Conservation (phyloP, 2,329 filamentous ascomycete species). For the Huntiella bhutanensis region DNA sequence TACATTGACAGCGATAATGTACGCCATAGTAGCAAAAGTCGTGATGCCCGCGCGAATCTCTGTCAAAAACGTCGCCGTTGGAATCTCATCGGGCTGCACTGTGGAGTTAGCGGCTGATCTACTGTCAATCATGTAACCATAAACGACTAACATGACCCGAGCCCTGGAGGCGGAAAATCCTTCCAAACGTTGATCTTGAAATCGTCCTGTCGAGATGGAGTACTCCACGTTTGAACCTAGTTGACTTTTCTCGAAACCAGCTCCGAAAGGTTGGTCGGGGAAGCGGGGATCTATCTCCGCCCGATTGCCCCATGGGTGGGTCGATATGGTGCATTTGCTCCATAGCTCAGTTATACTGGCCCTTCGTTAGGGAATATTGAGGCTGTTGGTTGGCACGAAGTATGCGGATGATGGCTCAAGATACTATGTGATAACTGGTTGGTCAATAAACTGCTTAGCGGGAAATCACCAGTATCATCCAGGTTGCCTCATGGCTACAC, state of each 20-base stretch:
- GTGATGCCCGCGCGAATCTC: constrained; percentile 65
- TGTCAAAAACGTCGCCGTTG: constrained; percentile 51
- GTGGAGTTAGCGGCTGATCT: neutral
- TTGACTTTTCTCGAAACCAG: constrained; percentile 7
- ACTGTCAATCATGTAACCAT: too few species aligned
- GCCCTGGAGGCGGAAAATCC: constrained; percentile 44
- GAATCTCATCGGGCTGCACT: constrained; percentile 43
- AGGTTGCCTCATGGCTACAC: too few species aligned
- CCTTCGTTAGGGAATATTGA: too few species aligned
- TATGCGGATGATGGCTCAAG: too few species aligned
- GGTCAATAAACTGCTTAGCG: too few species aligned
- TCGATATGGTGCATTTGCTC: constrained; percentile 11
- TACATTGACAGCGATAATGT: constrained; percentile 61
- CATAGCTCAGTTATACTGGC: neutral
- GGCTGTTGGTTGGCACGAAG: too few species aligned
- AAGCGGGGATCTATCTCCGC: neutral
- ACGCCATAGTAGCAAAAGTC: constrained; percentile 67
- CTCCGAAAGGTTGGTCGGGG: constrained; percentile 6
- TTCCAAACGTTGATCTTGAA: constrained; percentile 27
- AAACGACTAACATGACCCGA: constrained; percentile 39
- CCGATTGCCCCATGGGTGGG: constrained; percentile 3
- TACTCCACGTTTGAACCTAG: constrained; percentile 3
- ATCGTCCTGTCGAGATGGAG: constrained; percentile 15
- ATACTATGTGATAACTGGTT: too few species aligned
- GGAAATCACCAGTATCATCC: too few species aligned